These are phyloP conservation scores for Pharnaceum exiguum DNA, from an alignment of 148 eudicot species.

Conservation along the genomic window DNA sequence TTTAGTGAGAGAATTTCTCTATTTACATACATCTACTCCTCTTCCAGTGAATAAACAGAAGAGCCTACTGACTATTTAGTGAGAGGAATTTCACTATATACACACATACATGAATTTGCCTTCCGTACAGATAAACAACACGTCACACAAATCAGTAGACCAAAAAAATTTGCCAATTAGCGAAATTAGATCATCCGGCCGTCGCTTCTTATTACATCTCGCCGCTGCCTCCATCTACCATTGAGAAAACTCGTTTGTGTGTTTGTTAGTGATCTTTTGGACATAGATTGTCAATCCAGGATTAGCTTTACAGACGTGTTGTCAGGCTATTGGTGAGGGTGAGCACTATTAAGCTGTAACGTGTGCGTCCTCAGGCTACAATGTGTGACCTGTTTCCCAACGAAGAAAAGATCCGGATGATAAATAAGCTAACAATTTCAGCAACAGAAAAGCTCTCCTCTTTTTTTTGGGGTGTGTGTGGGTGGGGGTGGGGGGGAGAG, in stretches of 20 bases:
- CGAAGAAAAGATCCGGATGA: background rate
- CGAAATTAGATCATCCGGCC: slow-evolving; percentile 21
- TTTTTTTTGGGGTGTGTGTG: no score
- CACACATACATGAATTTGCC: slow-evolving; percentile 12
- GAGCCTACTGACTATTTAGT: slow-evolving; percentile 16
- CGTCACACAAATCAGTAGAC: slow-evolving; percentile 22
- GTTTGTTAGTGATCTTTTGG: slow-evolving; percentile 20
- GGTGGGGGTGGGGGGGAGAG: no score
- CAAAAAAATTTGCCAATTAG: slow-evolving; percentile 16
- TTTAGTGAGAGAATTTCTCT: slow-evolving; percentile 23
- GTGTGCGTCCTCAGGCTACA: slow-evolving; percentile 85
- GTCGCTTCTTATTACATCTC: slow-evolving; percentile 18
- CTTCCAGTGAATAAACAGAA: no score
- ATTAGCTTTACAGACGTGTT: slow-evolving; percentile 61
- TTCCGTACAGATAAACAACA: slow-evolving; percentile 15
- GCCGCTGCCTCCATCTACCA: slow-evolving; percentile 10
- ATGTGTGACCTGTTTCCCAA: slow-evolving; percentile 63
- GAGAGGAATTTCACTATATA: slow-evolving; percentile 29
- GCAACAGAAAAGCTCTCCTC: no score
- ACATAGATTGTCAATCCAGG: slow-evolving; percentile 19
- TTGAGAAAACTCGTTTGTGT: slow-evolving; percentile 11
- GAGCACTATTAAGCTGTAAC: slow-evolving; percentile 71
- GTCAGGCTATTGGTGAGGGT: slow-evolving; percentile 59
- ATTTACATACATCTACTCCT: slow-evolving; percentile 26
- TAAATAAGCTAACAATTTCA: no score